Conservation (phyloP, 805 yeast species). For the Yarrowia osloensis region DNA sequence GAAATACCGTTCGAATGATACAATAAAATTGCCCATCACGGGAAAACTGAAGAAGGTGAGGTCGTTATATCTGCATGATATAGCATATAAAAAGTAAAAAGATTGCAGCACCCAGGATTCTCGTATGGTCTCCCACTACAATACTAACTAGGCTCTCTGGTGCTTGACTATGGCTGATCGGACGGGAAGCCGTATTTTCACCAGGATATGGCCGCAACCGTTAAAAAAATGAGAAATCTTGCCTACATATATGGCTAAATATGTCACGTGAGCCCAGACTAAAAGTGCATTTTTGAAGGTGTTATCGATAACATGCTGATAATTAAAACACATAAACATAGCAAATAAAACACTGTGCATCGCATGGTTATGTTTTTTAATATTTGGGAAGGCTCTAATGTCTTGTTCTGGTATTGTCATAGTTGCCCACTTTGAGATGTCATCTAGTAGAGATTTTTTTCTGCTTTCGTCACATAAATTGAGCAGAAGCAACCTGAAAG, state of each 20-base stretch:
- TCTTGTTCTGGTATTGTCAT: too few species aligned
- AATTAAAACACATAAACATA: too few species aligned
- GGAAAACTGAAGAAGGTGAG: neutral
- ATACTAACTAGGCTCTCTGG: slow-evolving; percentile 17
- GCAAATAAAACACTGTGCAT: too few species aligned
- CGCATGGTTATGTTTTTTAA: too few species aligned
- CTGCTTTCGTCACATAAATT: too few species aligned
- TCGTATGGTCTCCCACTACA: slow-evolving; percentile 17
- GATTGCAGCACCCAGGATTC: slow-evolving; percentile 14
- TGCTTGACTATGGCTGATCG: slow-evolving; percentile 17
- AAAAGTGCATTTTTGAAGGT: neutral
- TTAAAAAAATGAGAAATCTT: neutral
- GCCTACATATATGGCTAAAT: neutral
- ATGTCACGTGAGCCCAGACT: neutral
- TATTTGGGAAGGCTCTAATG: too few species aligned
- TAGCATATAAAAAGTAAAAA: neutral
- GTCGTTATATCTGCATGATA: too few species aligned
- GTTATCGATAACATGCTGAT: neutral
- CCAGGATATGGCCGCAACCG: slow-evolving; percentile 13
- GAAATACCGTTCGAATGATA: neutral
- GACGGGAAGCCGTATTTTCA: slow-evolving; percentile 17
- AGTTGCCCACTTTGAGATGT: too few species aligned
- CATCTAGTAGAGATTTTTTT: too few species aligned
- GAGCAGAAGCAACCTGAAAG: too few species aligned
- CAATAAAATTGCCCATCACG: neutral